Percentiles rank a stretch among this genome's conserved stretches.
These are phyloP conservation scores for Atkinsonella texensis DNA, from an alignment of 2,329 filamentous ascomycete genomes.

Conservation along the genomic window DNA sequence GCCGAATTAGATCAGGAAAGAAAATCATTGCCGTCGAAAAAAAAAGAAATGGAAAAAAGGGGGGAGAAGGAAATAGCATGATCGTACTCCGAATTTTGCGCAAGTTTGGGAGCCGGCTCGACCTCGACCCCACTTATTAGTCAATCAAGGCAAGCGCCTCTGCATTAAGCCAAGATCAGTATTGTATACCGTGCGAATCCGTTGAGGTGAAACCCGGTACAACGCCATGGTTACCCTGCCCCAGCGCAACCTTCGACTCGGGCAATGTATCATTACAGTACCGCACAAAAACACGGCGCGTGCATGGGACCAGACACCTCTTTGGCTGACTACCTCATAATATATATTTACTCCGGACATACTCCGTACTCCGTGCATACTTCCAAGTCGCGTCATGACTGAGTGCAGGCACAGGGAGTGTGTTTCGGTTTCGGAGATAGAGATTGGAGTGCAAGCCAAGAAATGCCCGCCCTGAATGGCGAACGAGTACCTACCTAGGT, in stretches of 20 bases:
- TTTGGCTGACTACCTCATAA: too few species aligned
- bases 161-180: background rate
- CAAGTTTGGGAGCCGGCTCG: background rate
- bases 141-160: background rate
- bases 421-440: background rate
- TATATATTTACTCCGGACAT: too few species aligned
- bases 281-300: constrained; percentile 13
- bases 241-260: constrained; percentile 20
- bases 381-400: background rate
- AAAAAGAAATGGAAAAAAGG: background rate
- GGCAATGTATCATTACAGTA: constrained; percentile 28
- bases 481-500: too few species aligned
- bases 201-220: constrained; percentile 14
- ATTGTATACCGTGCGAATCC: constrained; percentile 25
- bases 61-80: background rate
- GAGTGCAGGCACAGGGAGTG: background rate
- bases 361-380: background rate
- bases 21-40: background rate
- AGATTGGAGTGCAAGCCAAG: background rate
- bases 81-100: background rate
- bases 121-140: background rate
- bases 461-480: background rate
- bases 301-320: background rate
- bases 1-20: background rate
- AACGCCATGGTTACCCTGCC: constrained; percentile 23